phyloP scores from a whole-genome alignment of 345 rosid species.

The Salix purpurea region DNA sequence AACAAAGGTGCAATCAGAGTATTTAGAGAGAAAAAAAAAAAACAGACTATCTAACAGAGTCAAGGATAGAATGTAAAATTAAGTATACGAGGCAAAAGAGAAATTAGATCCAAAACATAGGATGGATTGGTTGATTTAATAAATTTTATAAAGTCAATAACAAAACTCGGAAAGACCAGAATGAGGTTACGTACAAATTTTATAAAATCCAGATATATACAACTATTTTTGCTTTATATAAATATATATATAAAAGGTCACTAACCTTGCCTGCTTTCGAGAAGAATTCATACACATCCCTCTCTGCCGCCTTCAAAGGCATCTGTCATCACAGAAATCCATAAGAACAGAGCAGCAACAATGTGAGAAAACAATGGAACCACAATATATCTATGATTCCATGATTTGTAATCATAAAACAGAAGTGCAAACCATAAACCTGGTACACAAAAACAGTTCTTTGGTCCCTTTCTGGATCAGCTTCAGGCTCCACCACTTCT shows the following conservation, averaged over 20 bases:
- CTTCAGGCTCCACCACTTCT: slow-evolving; percentile 72
- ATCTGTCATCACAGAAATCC: slow-evolving; percentile 44
- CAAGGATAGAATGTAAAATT: too few relatives aligned
- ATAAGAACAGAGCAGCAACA: background rate
- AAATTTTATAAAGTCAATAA: background rate
- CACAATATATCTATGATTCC: background rate
- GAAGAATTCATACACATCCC: slow-evolving; percentile 91
- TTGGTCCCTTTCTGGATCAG: slow-evolving; percentile 96
- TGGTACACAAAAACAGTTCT: slow-evolving; percentile 95
- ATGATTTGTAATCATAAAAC: background rate
- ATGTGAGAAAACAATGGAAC: background rate
- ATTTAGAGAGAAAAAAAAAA: too few relatives aligned
- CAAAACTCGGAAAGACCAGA: background rate
- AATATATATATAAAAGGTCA: background rate
- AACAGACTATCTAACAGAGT: too few relatives aligned
- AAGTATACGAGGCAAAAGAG: too few relatives aligned
- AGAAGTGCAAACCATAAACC: slow-evolving; percentile 33
- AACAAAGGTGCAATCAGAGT: too few relatives aligned
- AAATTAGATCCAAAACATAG: too few relatives aligned
- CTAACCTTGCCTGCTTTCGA: slow-evolving; percentile 92
- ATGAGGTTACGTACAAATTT: background rate
- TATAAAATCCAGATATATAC: background rate
- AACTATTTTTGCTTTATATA: background rate
- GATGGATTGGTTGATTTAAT: too few relatives aligned
- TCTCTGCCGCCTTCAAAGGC: slow-evolving; percentile 90